phyloP scores from a whole-genome alignment of 441 rosid species.

The Erysimum cheiri region DNA sequence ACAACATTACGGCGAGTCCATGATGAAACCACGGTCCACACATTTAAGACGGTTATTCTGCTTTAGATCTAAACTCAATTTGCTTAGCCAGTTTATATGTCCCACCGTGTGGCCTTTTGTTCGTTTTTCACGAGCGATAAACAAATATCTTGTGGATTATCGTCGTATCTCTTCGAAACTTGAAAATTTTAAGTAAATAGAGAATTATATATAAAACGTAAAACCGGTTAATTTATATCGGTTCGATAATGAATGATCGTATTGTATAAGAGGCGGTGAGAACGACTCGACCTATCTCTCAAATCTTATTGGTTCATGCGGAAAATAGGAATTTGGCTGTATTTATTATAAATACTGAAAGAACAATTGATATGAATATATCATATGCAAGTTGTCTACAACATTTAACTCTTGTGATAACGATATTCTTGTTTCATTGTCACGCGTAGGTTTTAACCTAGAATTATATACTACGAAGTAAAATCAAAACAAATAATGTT shows the following conservation, averaged over 20 bases:
- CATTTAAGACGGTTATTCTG: constrained; percentile 2
- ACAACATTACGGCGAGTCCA: background rate
- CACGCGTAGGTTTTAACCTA: constrained; percentile 1
- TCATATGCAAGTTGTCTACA: constrained; percentile 38
- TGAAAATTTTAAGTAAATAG: constrained; percentile 4
- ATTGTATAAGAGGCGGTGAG: constrained; percentile 34
- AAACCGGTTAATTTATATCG: constrained; percentile 25
- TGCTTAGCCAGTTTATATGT: constrained; percentile 2
- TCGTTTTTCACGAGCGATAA: background rate
- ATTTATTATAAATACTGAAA: constrained; percentile 33
- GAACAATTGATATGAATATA: constrained; percentile 36
- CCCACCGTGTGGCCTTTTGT: constrained; percentile 18
- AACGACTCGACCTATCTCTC: constrained; percentile 32
- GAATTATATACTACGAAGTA: background rate
- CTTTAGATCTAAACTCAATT: constrained; percentile 1
- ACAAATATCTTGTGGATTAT: constrained; percentile 11
- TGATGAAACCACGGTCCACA: constrained; percentile 1
- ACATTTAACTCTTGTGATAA: constrained; percentile 44
- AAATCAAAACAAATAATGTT: too few species aligned
- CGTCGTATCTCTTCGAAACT: constrained; percentile 3
- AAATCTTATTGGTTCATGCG: constrained; percentile 39
- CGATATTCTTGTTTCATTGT: constrained; percentile 35
- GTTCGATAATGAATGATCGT: constrained; percentile 34
- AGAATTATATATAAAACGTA: background rate
- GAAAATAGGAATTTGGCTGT: constrained; percentile 20